These are phyloP conservation scores for Verticillium albo-atrum DNA, from an alignment of 2,329 filamentous ascomycete species.

Conservation along the genomic window DNA sequence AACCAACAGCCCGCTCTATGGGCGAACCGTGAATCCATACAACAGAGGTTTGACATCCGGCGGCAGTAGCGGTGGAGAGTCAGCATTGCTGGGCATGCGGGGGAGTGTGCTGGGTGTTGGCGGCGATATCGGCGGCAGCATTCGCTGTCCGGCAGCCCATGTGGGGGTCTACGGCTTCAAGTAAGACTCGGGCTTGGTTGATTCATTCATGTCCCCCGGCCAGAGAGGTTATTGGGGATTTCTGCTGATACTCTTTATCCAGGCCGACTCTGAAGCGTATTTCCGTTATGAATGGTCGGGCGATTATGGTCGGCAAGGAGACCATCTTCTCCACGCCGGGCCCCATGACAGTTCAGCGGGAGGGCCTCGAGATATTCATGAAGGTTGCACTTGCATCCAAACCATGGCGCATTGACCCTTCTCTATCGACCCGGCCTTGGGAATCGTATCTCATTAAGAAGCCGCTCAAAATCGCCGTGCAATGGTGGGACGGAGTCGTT, in stretches of 20 bases:
- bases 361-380: conserved; percentile 52
- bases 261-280: not conserved
- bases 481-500: conserved; percentile 63
- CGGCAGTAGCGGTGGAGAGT: conserved; percentile 37
- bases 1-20: conserved; percentile 33
- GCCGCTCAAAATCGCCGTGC: conserved; percentile 51
- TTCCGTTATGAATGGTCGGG: conserved; percentile 27
- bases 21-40: conserved; percentile 31
- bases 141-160: not conserved
- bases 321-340: conserved; percentile 61
- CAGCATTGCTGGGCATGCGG: not conserved
- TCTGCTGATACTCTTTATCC: not conserved
- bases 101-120: not conserved
- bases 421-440: conserved; percentile 55
- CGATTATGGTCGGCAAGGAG: conserved; percentile 61
- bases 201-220: not conserved
- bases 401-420: conserved; percentile 55
- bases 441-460: conserved; percentile 24
- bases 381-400: conserved; percentile 42
- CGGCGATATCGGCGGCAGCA: not conserved
- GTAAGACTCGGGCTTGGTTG: too few species aligned
- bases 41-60: conserved; percentile 33
- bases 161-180: too few species aligned
- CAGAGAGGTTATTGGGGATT: too few species aligned
- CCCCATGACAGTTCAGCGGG: conserved; percentile 52